phyloP scores from a whole-genome alignment of 768 basidiomycete species.

The Paxillus ammoniavirescens region DNA sequence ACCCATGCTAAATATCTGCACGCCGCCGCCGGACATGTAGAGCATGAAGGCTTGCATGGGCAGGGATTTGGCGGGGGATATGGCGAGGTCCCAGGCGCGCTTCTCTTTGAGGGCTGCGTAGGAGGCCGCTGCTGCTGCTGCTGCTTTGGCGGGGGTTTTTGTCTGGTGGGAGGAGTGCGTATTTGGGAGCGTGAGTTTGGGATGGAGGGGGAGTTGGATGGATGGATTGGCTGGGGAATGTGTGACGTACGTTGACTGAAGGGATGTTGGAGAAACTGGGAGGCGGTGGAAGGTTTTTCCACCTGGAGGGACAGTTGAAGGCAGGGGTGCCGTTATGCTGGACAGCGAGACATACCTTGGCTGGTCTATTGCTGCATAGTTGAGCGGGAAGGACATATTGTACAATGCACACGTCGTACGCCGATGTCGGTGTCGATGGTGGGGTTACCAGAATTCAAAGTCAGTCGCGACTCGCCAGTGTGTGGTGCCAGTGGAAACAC shows the following conservation, averaged over 20 bases:
- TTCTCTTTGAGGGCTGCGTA: slow-evolving; percentile 71
- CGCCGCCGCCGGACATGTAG: slow-evolving; percentile 95
- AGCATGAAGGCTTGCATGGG: slow-evolving; percentile 99
- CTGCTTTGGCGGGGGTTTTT: slow-evolving; percentile 37
- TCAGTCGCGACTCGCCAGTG: not conserved
- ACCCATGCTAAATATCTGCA: slow-evolving; percentile 96
- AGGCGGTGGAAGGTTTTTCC: slow-evolving; percentile 62
- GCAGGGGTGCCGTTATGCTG: not conserved
- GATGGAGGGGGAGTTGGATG: not conserved
- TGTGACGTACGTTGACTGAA: slow-evolving; percentile 25
- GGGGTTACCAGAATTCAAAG: not conserved
- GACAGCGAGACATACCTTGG: slow-evolving; percentile 16
- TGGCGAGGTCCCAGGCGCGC: slow-evolving; percentile 85
- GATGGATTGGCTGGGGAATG: too few relatives aligned
- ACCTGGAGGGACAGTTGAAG: slow-evolving; percentile 38
- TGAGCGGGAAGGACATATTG: slow-evolving; percentile 27
- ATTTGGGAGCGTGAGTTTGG: not conserved
- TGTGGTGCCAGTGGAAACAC: not conserved
- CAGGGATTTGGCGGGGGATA: slow-evolving; percentile 81
- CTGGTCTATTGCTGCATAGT: slow-evolving; percentile 32
- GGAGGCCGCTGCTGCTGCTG: slow-evolving; percentile 38
- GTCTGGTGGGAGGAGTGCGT: slow-evolving; percentile 35
- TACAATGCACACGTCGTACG: not conserved
- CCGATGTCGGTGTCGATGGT: not conserved
- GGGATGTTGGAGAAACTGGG: slow-evolving; percentile 61